Percentiles rank a stretch among this genome's conserved stretches.
These are phyloP conservation scores for Fragaria nilgerrensis DNA, from an alignment of 306 rosid species.

Conservation along the genomic window DNA sequence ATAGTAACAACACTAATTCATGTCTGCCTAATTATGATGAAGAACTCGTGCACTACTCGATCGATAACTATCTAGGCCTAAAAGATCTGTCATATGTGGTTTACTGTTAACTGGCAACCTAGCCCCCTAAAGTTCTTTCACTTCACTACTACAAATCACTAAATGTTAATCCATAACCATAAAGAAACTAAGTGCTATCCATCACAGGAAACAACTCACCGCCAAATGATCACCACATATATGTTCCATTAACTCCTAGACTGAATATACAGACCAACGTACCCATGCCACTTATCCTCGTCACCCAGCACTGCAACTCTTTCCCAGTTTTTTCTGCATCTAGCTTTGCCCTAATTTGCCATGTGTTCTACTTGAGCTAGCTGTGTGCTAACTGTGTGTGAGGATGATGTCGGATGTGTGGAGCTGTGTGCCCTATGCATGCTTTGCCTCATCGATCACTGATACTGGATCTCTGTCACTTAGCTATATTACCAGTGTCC, in stretches of 20 bases:
- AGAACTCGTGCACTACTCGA: not conserved
- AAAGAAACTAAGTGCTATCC: constrained; percentile 58
- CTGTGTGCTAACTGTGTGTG: constrained; percentile 32
- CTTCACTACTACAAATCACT: not conserved
- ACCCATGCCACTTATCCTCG: constrained; percentile 13
- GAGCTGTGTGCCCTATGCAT: constrained; percentile 2
- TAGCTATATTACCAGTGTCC: not conserved
- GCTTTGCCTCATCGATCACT: not conserved
- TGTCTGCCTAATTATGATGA: not conserved
- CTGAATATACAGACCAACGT: not conserved
- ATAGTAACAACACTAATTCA: not conserved
- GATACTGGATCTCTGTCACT: not conserved
- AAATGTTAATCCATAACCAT: constrained; percentile 11
- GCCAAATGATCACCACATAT: constrained; percentile 18
- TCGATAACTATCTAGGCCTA: not conserved
- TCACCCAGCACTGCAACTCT: constrained; percentile 27
- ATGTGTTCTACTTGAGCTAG: not conserved
- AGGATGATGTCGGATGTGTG: constrained; percentile 26
- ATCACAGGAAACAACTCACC: constrained; percentile 37
- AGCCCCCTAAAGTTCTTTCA: not conserved
- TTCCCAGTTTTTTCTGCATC: not conserved
- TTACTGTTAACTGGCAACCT: not conserved
- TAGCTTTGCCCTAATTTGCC: not conserved
- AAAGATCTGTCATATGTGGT: not conserved
- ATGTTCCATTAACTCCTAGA: constrained; percentile 2